These are phyloP conservation scores for Peltaster fructicola DNA, from an alignment of 2,329 filamentous ascomycete genomes.

Conservation along the genomic window DNA sequence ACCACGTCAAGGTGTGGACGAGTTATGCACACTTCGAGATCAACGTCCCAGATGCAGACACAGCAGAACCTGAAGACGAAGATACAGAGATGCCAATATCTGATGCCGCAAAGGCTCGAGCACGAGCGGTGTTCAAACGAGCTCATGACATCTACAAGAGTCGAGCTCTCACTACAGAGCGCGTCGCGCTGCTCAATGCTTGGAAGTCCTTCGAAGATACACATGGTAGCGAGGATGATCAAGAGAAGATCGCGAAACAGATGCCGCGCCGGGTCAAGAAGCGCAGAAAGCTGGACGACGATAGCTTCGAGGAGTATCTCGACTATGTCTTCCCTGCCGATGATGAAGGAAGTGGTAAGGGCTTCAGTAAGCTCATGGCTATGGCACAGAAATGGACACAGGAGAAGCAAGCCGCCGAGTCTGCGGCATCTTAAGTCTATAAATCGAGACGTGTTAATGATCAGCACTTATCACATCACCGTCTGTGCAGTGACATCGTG, in stretches of 20 bases:
- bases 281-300: slow-evolving; percentile 77
- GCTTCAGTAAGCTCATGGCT: slow-evolving; percentile 67
- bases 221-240: slow-evolving; percentile 57
- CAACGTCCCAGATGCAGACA: slow-evolving; percentile 62
- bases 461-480: too few relatives aligned
- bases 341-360: slow-evolving; percentile 53
- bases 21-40: slow-evolving; percentile 98
- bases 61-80: slow-evolving; percentile 37
- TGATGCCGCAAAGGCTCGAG: slow-evolving; percentile 67
- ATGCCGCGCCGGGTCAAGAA: slow-evolving; percentile 92
- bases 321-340: slow-evolving; percentile 96
- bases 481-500: too few relatives aligned
- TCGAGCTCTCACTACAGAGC: slow-evolving; percentile 78
- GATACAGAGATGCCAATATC: slow-evolving; percentile 47
- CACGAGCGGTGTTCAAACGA: slow-evolving; percentile 67
- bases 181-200: slow-evolving; percentile 77
- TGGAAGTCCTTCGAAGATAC: slow-evolving; percentile 86
- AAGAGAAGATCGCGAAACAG: slow-evolving; percentile 72
- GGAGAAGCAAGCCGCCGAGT: too few relatives aligned
- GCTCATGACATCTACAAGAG: slow-evolving; percentile 79
- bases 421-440: background rate
- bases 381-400: slow-evolving; percentile 83
- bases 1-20: slow-evolving; percentile 98
- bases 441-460: background rate
- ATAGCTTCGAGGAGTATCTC: slow-evolving; percentile 88